phyloP scores from a whole-genome alignment of 2,329 filamentous ascomycete genomes.

The Colletotrichum sp. region DNA sequence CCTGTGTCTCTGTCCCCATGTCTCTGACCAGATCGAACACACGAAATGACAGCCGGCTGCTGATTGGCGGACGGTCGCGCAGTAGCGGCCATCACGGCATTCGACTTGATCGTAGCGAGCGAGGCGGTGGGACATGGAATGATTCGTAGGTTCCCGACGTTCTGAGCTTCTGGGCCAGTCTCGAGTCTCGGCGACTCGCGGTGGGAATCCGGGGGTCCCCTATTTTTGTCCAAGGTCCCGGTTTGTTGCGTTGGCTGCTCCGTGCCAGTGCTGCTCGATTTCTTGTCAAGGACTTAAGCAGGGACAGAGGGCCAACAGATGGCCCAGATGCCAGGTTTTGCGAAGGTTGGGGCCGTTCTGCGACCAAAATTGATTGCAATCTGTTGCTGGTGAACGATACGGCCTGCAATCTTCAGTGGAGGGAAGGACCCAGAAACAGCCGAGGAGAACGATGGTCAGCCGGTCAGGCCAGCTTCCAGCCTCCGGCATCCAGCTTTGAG shows the following conservation, averaged over 20 bases:
- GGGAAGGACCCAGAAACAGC: constrained; percentile 15
- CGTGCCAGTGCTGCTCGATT: background rate
- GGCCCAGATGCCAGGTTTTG: background rate
- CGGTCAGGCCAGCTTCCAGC: background rate
- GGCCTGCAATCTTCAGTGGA: constrained; percentile 4
- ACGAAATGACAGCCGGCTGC: background rate
- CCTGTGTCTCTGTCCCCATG: background rate
- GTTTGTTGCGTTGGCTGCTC: background rate
- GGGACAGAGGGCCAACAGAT: background rate
- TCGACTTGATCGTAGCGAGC: background rate
- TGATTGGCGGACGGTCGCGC: constrained; percentile 1
- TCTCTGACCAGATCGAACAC: background rate
- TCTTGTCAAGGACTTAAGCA: background rate
- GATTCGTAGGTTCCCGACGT: background rate
- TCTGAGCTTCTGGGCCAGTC: background rate
- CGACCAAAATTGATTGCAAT: background rate
- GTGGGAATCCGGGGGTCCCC: constrained; percentile 8
- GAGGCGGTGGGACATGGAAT: background rate
- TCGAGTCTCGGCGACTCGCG: background rate
- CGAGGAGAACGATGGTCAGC: background rate
- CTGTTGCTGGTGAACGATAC: background rate
- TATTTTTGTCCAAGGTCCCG: constrained; percentile 2
- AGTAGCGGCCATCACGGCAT: background rate
- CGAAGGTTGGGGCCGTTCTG: background rate
- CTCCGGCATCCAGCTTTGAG: background rate